Evolutionary conservation across 768 basidiomycete species (phyloP), one percentile per base, ranked within the genome.

Genomic region (Chlorophyllum brunneum): DNA sequence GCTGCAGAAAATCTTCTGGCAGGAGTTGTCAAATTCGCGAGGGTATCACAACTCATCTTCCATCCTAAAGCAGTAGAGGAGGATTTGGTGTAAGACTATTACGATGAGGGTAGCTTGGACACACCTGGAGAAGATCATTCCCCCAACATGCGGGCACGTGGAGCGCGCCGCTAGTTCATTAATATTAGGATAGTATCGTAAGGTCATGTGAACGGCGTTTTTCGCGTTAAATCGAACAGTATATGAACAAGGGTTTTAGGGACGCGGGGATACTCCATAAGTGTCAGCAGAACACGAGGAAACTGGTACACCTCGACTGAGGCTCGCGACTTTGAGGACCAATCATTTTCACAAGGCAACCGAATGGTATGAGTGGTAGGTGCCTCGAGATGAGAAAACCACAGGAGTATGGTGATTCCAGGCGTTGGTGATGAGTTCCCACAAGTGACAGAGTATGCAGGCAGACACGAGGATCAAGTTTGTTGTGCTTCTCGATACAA

Each of bases 181-280:
- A 55, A 57, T 55, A 45, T 51, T 45, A 56, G 56, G 41, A 55
- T 39, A 51, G 40, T 16, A 41, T n/a, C n/a, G n/a, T n/a, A n/a
- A n/a, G n/a, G n/a, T 51, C 51, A 54, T 48, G 45, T 52, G 56
- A 46, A 41, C 46, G 54, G 50, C 36, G 56, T 48, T 47, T 39
- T 18, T 18, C 24, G 24, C 16, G 37, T 30, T n/a, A n/a, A n/a
- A n/a, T n/a, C n/a, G n/a, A n/a, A n/a, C n/a, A n/a, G n/a, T 31
- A 22, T 29, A 39, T 41, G 38, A 40, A 33, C 18, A 26, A 51
- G 40, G 49, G 49, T 42, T 31, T 51, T 36, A 23, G 22, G 30
- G 23, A 22, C n/a, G 20, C 15, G 16, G n/a, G n/a, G n/a, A n/a
- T n/a, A n/a, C n/a, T n/a, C n/a, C 30, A 29, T 38, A 37, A 24